Conservation (phyloP, 345 rosid genomes). For the Euphorbia tirucalli region DNA sequence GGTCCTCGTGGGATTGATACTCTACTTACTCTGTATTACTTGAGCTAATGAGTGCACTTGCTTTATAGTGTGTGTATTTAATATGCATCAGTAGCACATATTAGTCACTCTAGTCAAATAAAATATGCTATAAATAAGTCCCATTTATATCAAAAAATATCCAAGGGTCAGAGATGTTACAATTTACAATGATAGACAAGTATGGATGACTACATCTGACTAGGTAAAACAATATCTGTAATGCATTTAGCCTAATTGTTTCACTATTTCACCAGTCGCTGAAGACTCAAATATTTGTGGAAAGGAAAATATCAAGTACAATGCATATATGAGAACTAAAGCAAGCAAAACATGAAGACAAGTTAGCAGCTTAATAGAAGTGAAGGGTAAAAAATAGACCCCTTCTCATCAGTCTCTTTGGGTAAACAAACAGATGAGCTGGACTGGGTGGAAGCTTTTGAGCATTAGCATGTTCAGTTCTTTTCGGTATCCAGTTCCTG, state of each 20-base stretch:
- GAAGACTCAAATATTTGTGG: neutral
- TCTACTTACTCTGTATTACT: too few species aligned
- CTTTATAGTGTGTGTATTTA: too few species aligned
- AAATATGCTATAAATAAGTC: neutral
- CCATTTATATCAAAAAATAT: neutral
- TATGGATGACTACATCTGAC: neutral
- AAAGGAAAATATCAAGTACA: too few species aligned
- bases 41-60: too few species aligned
- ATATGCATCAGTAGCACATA: neutral
- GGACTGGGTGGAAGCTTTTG: constrained; percentile 60
- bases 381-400: constrained; percentile 42
- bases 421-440: constrained; percentile 62
- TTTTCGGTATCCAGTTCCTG: constrained; percentile 52
- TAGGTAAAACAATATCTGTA: neutral
- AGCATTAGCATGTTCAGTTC: constrained; percentile 27
- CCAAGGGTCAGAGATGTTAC: neutral
- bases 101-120: neutral
- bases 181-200: neutral
- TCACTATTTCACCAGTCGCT: neutral
- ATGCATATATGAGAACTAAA: neutral
- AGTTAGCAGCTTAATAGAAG: constrained; percentile 1
- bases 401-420: constrained; percentile 47
- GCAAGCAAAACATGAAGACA: neutral
- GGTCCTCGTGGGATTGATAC: too few species aligned
- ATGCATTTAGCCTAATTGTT: too few species aligned